phyloP scores from a whole-genome alignment of 257 asterid species.

The Solanum paucissectum region DNA sequence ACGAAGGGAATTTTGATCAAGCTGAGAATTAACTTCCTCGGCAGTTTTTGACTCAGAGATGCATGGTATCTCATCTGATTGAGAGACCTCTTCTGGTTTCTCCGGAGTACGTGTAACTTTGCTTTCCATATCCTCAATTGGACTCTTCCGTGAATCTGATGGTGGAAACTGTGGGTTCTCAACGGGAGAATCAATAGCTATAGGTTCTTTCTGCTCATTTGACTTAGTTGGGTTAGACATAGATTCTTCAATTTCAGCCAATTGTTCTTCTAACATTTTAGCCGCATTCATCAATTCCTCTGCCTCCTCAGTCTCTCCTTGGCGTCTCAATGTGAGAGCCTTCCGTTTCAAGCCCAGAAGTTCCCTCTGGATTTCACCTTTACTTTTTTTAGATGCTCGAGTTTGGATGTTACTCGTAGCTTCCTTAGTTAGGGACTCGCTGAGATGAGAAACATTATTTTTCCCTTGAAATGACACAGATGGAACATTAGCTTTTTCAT shows the following conservation, averaged over 20 bases:
- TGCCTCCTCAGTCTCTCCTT: constrained; percentile 70
- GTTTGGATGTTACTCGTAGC: constrained; percentile 6
- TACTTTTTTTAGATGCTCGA: constrained; percentile 38
- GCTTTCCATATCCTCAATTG: constrained; percentile 11
- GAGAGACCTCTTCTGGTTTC: constrained; percentile 18
- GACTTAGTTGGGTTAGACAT: constrained; percentile 14
- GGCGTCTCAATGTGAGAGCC: constrained; percentile 69
- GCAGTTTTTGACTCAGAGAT: constrained; percentile 7
- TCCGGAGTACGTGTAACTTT: constrained; percentile 13
- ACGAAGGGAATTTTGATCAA: constrained; percentile 22
- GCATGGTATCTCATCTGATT: constrained; percentile 22
- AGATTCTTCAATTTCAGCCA: constrained; percentile 53
- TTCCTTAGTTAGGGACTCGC: constrained; percentile 14
- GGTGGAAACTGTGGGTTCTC: constrained; percentile 7
- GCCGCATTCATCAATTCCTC: constrained; percentile 69
- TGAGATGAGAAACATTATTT: constrained; percentile 2
- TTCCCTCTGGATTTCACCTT: constrained; percentile 76
- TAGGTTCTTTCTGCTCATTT: constrained; percentile 1
- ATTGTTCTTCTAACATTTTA: constrained; percentile 43
- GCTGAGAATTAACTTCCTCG: constrained; percentile 21
- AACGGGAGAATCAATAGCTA: constrained; percentile 1
- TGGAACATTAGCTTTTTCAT: constrained; percentile 19
- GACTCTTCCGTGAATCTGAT: constrained; percentile 12
- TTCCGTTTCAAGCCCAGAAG: constrained; percentile 70
- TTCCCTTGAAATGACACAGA: constrained; percentile 9